Percentiles rank a stretch among this genome's conserved stretches.
Conservation (phyloP, 768 basidiomycete species). For the Suillus spraguei region DNA sequence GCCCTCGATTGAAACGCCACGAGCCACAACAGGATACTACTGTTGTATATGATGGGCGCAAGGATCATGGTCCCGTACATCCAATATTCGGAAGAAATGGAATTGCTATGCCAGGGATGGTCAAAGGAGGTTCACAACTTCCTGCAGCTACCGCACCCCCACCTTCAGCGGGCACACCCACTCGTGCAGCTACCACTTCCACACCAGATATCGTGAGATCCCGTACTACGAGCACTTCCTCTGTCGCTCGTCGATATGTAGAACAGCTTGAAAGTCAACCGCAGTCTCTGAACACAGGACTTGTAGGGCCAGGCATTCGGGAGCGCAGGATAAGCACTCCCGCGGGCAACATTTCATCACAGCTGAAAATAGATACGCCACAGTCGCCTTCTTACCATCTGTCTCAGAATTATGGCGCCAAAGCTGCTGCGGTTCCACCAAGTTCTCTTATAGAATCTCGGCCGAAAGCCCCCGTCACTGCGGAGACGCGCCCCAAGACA, state of each 20-base stretch:
- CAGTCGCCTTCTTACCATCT: slow-evolving; percentile 17
- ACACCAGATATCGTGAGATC: slow-evolving; percentile 24
- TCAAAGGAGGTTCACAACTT: slow-evolving; percentile 19
- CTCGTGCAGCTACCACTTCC: slow-evolving; percentile 9
- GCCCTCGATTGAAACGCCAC: slow-evolving; percentile 72
- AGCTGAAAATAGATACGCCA: slow-evolving; percentile 22
- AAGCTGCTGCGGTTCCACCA: slow-evolving; percentile 6
- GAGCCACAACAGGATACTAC: slow-evolving; percentile 71
- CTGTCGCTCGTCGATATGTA: slow-evolving; percentile 34
- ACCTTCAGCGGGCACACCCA: slow-evolving; percentile 7
- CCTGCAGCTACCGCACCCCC: slow-evolving; percentile 12
- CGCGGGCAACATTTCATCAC: slow-evolving; percentile 18
- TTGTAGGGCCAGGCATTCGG: slow-evolving; percentile 33
- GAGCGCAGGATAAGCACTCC: slow-evolving; percentile 58
- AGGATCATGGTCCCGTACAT: slow-evolving; percentile 55
- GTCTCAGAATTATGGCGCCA: slow-evolving; percentile 25
- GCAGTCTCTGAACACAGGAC: slow-evolving; percentile 35
- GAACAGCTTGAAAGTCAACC: slow-evolving; percentile 42
- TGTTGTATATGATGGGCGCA: slow-evolving; percentile 68
- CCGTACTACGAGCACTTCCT: slow-evolving; percentile 39
- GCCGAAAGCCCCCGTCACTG: slow-evolving; percentile 11
- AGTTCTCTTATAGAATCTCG: slow-evolving; percentile 18
- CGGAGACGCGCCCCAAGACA: slow-evolving; percentile 21
- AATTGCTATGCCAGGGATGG: slow-evolving; percentile 77
- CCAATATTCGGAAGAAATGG: slow-evolving; percentile 78